Evolutionary conservation across 139 green algal genomes (phyloP).

Genomic region (Yamagishiella unicocca): DNA sequence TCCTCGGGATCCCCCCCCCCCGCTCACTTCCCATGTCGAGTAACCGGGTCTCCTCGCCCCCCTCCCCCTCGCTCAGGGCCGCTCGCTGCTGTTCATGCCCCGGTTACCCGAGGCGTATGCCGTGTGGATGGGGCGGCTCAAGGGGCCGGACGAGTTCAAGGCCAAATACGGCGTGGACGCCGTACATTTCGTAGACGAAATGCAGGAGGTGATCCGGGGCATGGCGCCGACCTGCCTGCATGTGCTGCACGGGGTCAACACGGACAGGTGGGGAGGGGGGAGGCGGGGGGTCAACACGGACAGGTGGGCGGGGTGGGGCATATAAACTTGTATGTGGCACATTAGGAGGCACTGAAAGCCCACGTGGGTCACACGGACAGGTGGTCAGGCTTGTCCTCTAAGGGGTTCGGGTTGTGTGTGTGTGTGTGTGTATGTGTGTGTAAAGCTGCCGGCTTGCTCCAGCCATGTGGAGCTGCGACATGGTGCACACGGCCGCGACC

Average conservation of each 20-base stretch:
- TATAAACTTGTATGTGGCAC: no score
- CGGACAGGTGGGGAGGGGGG: slow-evolving; percentile 68
- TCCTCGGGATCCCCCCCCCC: no score
- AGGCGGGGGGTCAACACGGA: neutral
- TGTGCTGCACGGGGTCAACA: slow-evolving; percentile 77
- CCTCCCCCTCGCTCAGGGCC: slow-evolving; percentile 58
- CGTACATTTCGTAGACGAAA: slow-evolving; percentile 87
- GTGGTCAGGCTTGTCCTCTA: no score
- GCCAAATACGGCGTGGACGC: slow-evolving; percentile 83
- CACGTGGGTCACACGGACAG: no score
- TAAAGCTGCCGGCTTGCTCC: no score
- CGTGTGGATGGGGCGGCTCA: slow-evolving; percentile 91
- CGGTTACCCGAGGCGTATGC: slow-evolving; percentile 81
- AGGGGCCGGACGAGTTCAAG: slow-evolving; percentile 56
- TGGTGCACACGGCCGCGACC: no score
- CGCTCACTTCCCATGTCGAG: neutral
- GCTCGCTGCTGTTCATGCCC: slow-evolving; percentile 84
- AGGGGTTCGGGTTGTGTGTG: no score
- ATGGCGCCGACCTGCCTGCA: slow-evolving; percentile 68
- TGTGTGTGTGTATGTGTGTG: no score
- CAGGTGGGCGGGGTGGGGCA: no score
- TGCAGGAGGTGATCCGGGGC: slow-evolving; percentile 65
- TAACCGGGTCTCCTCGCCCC: no score
- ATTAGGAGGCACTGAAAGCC: no score
- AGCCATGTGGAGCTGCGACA: no score